Evolutionary conservation across 805 yeast species (phyloP), one percentile per base, ranked within the genome.

Genomic region (Torulaspora maleeae): DNA sequence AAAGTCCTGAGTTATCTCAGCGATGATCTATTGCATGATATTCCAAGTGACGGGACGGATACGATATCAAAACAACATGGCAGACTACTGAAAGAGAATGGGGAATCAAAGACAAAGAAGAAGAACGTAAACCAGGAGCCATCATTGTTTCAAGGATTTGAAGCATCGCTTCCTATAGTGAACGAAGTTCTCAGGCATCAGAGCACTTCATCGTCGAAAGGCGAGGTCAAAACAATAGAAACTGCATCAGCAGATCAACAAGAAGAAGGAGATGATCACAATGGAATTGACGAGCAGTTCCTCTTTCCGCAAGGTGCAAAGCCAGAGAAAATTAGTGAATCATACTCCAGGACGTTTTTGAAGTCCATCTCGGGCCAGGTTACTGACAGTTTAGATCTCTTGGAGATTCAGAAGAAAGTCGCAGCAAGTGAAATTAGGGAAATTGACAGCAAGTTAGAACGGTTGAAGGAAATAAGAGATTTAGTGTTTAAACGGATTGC

Each of bases 61-160:
- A 16, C 34, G 22, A 44, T 35, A 15, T 5, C 34, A 27, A 27
- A 43, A 1, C 13, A 36, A 9, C 20, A 27, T 15, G 34, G 37
- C 22, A 50, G 40, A 25, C 37, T 51, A 30, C 22, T 50, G 27
- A 47, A 49, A 4, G 51, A 52, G 29, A 43, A 44, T 27, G 57
- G 50, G 8, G 52, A 47, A 4, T 36, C 41, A 28, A 29, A 41
- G 25, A 33, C 38, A 11, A 41, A 48, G 22, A 43, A 47, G 7
- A 48, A 50, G 25, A 40, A 44, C 11, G 29, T 38, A 6, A 58
- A 38, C 38, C 24, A 58, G 13, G 55, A 60, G 8, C 78, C 77
- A 51, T 78, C 88, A 2, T 63, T 84, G 17, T 82, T 76, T 55
- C 90, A 83, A 61, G 89, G 90, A 1, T 82, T 84, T 58, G 72